Conservation (phyloP, 2,329 filamentous ascomycete genomes). For the Hysterium pulicare region DNA sequence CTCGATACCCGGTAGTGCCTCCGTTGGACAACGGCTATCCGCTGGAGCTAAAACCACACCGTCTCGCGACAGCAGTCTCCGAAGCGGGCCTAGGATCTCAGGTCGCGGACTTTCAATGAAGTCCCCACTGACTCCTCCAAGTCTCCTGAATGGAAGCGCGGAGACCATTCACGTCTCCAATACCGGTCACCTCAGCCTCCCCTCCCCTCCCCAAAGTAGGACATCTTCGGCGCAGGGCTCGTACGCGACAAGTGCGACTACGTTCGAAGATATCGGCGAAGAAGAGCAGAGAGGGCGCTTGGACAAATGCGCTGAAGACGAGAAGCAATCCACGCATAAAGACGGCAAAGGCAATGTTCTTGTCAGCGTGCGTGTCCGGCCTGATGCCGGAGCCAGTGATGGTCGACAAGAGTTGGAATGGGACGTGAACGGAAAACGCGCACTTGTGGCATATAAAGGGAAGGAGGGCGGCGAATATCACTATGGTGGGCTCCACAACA, state of each 20-base stretch:
- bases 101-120: constrained; percentile 29
- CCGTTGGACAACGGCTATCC: constrained; percentile 30
- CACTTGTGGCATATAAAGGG: constrained; percentile 77
- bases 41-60: constrained; percentile 24
- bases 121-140: constrained; percentile 57
- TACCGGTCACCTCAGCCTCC: constrained; percentile 64
- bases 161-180: constrained; percentile 71
- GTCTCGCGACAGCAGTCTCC: constrained; percentile 34
- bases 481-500: constrained; percentile 64
- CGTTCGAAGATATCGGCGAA: constrained; percentile 77
- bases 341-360: constrained; percentile 93
- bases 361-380: constrained; percentile 90
- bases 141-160: constrained; percentile 73
- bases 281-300: constrained; percentile 52
- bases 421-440: constrained; percentile 82
- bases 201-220: constrained; percentile 81
- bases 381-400: constrained; percentile 66
- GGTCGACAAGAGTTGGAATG: constrained; percentile 75
- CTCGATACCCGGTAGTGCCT: constrained; percentile 44
- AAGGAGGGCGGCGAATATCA: constrained; percentile 89
- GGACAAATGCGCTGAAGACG: constrained; percentile 24
- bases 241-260: constrained; percentile 82
- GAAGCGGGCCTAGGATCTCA: constrained; percentile 52
- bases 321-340: constrained; percentile 39
- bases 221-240: constrained; percentile 91